Evolutionary conservation across 1,284 basidiomycete genomes (phyloP).

Genomic region (Marasmius sp.): DNA sequence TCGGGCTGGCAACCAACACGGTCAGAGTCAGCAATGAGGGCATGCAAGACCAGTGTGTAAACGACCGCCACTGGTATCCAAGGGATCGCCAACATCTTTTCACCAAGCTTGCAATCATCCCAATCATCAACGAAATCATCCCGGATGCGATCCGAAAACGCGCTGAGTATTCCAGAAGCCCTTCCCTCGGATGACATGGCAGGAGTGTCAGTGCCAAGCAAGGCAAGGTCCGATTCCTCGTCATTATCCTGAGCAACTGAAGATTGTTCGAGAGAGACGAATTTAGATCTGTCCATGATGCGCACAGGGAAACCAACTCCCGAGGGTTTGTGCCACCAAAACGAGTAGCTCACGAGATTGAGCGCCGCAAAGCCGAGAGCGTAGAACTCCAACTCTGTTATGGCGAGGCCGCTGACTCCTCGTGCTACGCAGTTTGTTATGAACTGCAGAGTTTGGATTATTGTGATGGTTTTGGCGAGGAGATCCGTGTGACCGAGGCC

Average conservation of each 20-base stretch:
- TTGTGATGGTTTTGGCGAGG: slow-evolving; percentile 27
- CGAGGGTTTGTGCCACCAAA: slow-evolving; percentile 38
- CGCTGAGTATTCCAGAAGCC: neutral
- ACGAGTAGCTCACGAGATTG: slow-evolving; percentile 23
- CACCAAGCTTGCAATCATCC: neutral
- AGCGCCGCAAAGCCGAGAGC: slow-evolving; percentile 29
- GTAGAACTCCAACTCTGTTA: slow-evolving; percentile 31
- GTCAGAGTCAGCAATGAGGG: too few relatives aligned
- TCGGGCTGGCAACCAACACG: neutral
- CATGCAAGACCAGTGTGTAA: too few relatives aligned
- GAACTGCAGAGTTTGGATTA: slow-evolving; percentile 33
- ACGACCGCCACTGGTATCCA: neutral
- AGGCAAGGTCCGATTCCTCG: neutral
- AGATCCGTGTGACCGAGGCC: slow-evolving; percentile 29
- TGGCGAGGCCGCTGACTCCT: slow-evolving; percentile 15
- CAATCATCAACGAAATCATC: too few relatives aligned
- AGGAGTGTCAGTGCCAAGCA: neutral
- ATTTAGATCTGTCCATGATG: neutral
- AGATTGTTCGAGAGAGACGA: neutral
- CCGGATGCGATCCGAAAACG: too few relatives aligned
- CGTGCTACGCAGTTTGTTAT: slow-evolving; percentile 27
- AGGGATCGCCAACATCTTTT: too few relatives aligned
- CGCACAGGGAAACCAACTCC: slow-evolving; percentile 13
- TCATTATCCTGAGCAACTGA: neutral
- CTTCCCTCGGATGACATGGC: neutral